phyloP scores from a whole-genome alignment of 257 asterid species.

The Solanum ossicruentum region DNA sequence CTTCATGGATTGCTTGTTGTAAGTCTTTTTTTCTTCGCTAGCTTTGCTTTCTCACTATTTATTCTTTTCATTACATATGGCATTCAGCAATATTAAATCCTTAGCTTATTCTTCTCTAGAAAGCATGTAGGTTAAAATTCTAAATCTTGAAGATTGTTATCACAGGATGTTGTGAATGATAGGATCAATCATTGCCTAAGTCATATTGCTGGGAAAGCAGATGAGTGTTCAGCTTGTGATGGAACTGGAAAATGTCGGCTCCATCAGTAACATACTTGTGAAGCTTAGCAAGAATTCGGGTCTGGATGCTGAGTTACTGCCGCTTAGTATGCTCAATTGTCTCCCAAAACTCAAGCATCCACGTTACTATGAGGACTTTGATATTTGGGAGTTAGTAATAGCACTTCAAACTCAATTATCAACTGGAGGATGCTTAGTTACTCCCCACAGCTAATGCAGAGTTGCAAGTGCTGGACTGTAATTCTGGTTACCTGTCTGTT shows the following conservation, averaged over 20 bases:
- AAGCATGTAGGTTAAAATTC: not conserved
- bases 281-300: not conserved
- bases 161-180: slow-evolving; percentile 86
- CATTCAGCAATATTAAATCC: not conserved
- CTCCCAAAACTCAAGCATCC: not conserved
- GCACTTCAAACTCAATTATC: not conserved
- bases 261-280: not conserved
- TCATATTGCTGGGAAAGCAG: slow-evolving; percentile 69
- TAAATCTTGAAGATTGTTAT: not conserved
- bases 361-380: not conserved
- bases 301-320: not conserved
- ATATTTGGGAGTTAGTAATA: not conserved
- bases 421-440: not conserved
- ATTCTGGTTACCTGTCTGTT: not conserved
- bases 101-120: not conserved
- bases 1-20: slow-evolving; percentile 77
- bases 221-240: slow-evolving; percentile 82
- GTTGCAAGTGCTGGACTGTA: not conserved
- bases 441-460: not conserved
- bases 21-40: not conserved
- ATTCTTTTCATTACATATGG: not conserved
- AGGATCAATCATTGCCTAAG: slow-evolving; percentile 79
- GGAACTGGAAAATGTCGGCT: slow-evolving; percentile 82
- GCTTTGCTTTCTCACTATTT: not conserved
- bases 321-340: not conserved